Conservation (phyloP, 306 rosid genomes). For the Vicia sativa region DNA sequence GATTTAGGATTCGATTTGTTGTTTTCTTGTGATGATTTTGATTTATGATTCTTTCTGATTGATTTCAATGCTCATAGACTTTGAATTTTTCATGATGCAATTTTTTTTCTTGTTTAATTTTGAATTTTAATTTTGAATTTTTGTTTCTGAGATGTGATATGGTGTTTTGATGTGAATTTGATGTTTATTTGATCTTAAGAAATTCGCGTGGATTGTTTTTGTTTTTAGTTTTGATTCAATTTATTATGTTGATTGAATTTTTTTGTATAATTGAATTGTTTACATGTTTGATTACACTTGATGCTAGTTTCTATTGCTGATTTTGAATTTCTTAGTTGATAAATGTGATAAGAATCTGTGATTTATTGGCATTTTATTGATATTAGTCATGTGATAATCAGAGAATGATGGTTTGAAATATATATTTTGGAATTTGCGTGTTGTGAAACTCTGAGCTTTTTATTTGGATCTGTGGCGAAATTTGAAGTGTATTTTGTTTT, state of each 20-base stretch:
- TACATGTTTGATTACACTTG: neutral
- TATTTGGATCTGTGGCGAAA: neutral
- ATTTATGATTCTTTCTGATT: neutral
- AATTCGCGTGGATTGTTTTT: neutral
- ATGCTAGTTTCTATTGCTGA: slow-evolving; percentile 4
- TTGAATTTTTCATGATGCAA: slow-evolving; percentile 30
- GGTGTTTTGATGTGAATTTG: slow-evolving; percentile 22
- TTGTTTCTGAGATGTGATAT: slow-evolving; percentile 23
- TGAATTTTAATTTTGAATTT: slow-evolving; percentile 1
- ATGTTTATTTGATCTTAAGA: neutral
- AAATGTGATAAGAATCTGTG: slow-evolving; percentile 4
- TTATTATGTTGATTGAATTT: neutral
- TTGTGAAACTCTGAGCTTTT: slow-evolving; percentile 34
- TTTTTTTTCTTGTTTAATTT: neutral
- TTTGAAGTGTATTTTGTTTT: slow-evolving; percentile 35
- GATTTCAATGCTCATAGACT: slow-evolving; percentile 18
- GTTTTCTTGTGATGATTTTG: slow-evolving; percentile 12
- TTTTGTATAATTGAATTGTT: neutral
- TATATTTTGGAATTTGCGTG: slow-evolving; percentile 14
- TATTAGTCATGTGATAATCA: no score
- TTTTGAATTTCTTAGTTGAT: neutral
- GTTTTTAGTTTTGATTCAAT: neutral
- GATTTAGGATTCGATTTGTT: slow-evolving; percentile 10
- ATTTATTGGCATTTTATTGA: no score
- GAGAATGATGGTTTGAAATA: neutral